Evolutionary conservation across 2,329 filamentous ascomycete species (phyloP).

Genomic region (Colletotrichum navitas): DNA sequence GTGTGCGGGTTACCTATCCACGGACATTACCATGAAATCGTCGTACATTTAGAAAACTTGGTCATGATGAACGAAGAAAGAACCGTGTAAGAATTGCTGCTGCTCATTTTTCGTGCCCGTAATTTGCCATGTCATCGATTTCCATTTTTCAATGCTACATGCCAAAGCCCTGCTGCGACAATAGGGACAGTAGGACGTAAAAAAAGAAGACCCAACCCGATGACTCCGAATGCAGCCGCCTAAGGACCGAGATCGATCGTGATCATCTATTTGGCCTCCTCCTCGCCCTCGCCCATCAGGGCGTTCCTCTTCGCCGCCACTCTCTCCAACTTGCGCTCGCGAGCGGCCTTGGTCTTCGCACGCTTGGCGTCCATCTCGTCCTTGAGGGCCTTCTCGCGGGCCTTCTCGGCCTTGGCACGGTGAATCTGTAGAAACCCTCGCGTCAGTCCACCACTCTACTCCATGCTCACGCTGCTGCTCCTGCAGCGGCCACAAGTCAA

Average conservation of each 20-base stretch:
- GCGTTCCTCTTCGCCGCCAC: slow-evolving; percentile 90
- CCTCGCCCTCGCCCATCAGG: slow-evolving; percentile 78
- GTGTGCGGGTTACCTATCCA: not conserved
- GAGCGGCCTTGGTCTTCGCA: slow-evolving; percentile 99
- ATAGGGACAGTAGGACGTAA: slow-evolving; percentile 60
- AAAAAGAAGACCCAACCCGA: slow-evolving; percentile 66
- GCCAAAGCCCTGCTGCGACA: slow-evolving; percentile 66
- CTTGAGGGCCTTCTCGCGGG: slow-evolving; percentile 94
- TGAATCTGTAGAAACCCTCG: slow-evolving; percentile 78
- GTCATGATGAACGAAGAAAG: slow-evolving; percentile 4
- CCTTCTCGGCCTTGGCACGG: slow-evolving; percentile 99
- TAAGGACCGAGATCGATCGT: slow-evolving; percentile 61
- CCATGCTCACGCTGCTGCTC: slow-evolving; percentile 30
- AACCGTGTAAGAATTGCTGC: slow-evolving; percentile 41
- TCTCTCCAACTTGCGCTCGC: slow-evolving; percentile 97
- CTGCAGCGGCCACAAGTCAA: not conserved
- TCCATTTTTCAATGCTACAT: slow-evolving; percentile 70
- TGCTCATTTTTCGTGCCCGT: slow-evolving; percentile 43
- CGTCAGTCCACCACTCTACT: slow-evolving; percentile 38
- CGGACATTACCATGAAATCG: not conserved
- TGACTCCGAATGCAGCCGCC: slow-evolving; percentile 72
- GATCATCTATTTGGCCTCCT: slow-evolving; percentile 63
- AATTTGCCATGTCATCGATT: slow-evolving; percentile 51
- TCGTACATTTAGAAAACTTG: not conserved
- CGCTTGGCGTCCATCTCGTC: slow-evolving; percentile 99